A percentile compares a stretch with the other conserved stretches of the same genome.
These are phyloP conservation scores for Epichloe gansuensis DNA, from an alignment of 2,329 filamentous ascomycete species.

Conservation along the genomic window DNA sequence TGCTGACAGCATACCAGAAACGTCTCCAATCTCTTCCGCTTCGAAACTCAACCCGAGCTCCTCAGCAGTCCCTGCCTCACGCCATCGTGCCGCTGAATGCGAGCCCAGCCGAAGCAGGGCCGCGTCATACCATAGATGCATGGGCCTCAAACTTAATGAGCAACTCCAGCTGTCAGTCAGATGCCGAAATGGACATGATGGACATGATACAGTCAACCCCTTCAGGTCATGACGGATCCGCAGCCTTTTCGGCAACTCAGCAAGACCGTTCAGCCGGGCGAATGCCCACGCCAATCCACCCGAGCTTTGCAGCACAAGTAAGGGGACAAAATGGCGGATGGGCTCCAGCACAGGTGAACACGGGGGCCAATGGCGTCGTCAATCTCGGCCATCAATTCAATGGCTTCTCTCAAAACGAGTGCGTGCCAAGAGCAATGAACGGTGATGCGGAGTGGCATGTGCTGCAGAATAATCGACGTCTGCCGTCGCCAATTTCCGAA, in stretches of 20 bases:
- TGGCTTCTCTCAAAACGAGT: slow-evolving; percentile 27
- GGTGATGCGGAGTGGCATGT: slow-evolving; percentile 36
- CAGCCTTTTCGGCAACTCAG: background rate
- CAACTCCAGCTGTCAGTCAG: slow-evolving; percentile 10
- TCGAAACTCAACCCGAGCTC: slow-evolving; percentile 28
- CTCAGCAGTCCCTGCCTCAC: slow-evolving; percentile 18
- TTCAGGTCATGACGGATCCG: slow-evolving; percentile 11
- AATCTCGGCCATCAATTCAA: slow-evolving; percentile 28
- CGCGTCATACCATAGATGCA: slow-evolving; percentile 19
- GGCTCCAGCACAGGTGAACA: slow-evolving; percentile 21
- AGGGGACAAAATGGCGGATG: slow-evolving; percentile 37
- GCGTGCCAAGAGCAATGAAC: slow-evolving; percentile 36
- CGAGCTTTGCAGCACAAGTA: slow-evolving; percentile 42
- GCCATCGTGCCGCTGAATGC: slow-evolving; percentile 28
- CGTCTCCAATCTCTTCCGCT: slow-evolving; percentile 40
- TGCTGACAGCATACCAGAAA: slow-evolving; percentile 29
- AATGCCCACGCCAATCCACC: slow-evolving; percentile 48
- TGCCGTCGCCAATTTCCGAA: slow-evolving; percentile 49
- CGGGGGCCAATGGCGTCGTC: slow-evolving; percentile 21
- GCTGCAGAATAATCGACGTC: slow-evolving; percentile 38
- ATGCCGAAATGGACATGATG: slow-evolving; percentile 40
- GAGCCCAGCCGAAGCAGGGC: slow-evolving; percentile 24
- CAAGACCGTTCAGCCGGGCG: slow-evolving; percentile 24
- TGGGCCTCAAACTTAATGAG: slow-evolving; percentile 17
- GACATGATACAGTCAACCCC: slow-evolving; percentile 15